Base-by-base conservation (phyloP, 371 early-diverging fungal species). In the Rhizopus arrhizus region DNA sequence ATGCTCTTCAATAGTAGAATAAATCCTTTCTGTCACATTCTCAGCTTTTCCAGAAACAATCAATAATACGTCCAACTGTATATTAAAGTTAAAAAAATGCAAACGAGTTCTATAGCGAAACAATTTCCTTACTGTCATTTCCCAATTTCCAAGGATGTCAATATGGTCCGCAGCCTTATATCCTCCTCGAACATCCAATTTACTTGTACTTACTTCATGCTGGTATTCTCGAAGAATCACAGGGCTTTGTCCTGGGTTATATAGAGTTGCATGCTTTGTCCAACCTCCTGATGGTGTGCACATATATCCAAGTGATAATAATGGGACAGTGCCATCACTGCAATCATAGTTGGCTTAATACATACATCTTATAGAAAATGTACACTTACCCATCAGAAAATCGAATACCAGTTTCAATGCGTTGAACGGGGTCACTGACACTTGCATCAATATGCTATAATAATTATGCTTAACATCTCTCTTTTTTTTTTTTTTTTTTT, bases 261-360 rank as follows among this genome's bases (percentile, higher is more conserved):
- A 90, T 29, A 86, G 73, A 52, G 84, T 83, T 16, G 81, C 72
- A 29, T 82, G 76, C 58, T 88, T 87, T 53, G 84, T 86, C 98
- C 98, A 97, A 6, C 93, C 96, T 28, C 87, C 83, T 1, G 83
- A 85, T 4, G 77, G 77, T 16, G 77, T 54, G 53, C 96, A 93
- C 97, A 98, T 97, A 72, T 92, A 95, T 9, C 95, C 96, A 10
- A 89, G 73, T 2, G 94, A 94, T 15, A 97, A 58, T 29, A 96
- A 64, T 0, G 95, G 95, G 0, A 97, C 97, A 0, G 97, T 95
- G 29, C 94, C 95, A 73, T 97, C 97, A 10, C 97, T 93, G 53
- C 66, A 4, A 41, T 31, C 5, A 31, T 41, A 5, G 3, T 42
- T 12, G 16, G 28, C 33, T 15, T 40, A 5, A 45, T 22, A 15